Percentiles rank a stretch among this genome's conserved stretches.
phyloP scores from a whole-genome alignment of 768 basidiomycete genomes.

The Amylocystis lapponica region DNA sequence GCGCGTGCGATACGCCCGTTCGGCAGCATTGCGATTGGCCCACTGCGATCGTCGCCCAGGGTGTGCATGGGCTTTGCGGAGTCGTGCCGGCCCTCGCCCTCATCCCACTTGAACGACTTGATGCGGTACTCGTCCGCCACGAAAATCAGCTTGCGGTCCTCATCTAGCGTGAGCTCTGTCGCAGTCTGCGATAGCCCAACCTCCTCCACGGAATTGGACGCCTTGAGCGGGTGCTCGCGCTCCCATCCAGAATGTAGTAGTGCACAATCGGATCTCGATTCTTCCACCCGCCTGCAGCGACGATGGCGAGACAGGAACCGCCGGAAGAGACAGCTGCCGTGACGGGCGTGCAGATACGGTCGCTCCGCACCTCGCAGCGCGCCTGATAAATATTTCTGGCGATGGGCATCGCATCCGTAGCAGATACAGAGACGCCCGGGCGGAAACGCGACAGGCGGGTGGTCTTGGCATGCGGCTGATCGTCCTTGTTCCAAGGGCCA shows the following conservation, averaged over 20 bases:
- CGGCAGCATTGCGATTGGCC: slow-evolving; percentile 27
- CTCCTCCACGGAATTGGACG: no score
- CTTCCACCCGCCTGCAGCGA: slow-evolving; percentile 28
- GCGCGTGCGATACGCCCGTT: slow-evolving; percentile 26
- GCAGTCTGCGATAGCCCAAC: slow-evolving; percentile 21
- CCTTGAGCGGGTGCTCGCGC: no score
- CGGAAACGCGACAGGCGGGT: slow-evolving; percentile 32
- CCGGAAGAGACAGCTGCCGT: slow-evolving; percentile 15
- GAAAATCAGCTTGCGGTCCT: slow-evolving; percentile 23
- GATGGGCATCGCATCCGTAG: slow-evolving; percentile 13
- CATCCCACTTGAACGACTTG: slow-evolving; percentile 32
- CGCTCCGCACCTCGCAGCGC: slow-evolving; percentile 26
- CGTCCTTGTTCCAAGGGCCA: slow-evolving; percentile 16
- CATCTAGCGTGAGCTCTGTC: slow-evolving; percentile 7
- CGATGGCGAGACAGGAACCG: slow-evolving; percentile 21
- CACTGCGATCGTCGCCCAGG: slow-evolving; percentile 18
- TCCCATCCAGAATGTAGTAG: slow-evolving; percentile 20
- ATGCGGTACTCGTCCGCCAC: slow-evolving; percentile 29
- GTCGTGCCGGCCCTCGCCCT: slow-evolving; percentile 2
- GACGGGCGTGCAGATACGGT: slow-evolving; percentile 13
- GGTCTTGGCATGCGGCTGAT: slow-evolving; percentile 23
- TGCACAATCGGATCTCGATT: slow-evolving; percentile 25
- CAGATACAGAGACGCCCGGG: slow-evolving; percentile 11
- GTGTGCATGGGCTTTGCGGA: slow-evolving; percentile 27
- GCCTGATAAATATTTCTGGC: slow-evolving; percentile 32